These are phyloP conservation scores for Clohesyomyces aquaticus DNA, from an alignment of 495 filamentous ascomycete genomes.

Conservation along the genomic window DNA sequence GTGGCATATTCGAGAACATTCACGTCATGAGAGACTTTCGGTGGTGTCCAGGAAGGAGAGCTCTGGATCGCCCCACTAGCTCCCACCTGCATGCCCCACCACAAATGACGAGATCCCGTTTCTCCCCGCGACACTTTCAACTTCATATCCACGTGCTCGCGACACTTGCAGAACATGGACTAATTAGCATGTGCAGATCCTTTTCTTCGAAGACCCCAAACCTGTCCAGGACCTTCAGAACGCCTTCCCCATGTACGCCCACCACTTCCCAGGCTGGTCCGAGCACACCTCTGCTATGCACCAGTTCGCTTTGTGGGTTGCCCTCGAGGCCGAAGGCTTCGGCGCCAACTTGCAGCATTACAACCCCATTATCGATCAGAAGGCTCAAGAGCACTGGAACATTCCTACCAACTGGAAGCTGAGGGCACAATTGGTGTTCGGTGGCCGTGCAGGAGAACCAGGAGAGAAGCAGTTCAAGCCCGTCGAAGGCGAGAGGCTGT, in stretches of 20 bases:
- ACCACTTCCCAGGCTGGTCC: constrained; percentile 66
- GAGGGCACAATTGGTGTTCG: constrained; percentile 52
- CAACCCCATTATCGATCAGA: constrained; percentile 65
- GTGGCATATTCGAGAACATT: neutral
- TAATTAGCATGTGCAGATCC: constrained; percentile 47
- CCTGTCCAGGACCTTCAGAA: constrained; percentile 57
- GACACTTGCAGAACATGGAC: neutral
- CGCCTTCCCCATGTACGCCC: constrained; percentile 60
- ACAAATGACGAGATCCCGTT: neutral
- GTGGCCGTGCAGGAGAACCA: constrained; percentile 54
- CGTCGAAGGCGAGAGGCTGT: constrained; percentile 56
- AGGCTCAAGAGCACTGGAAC: constrained; percentile 61
- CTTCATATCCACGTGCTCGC: too few relatives aligned
- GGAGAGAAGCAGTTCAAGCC: constrained; percentile 60
- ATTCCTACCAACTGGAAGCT: constrained; percentile 64
- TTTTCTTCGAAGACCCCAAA: constrained; percentile 67
- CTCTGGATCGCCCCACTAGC: neutral
- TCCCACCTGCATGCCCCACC: constrained; percentile 14
- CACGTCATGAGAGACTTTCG: neutral
- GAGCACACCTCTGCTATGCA: constrained; percentile 67
- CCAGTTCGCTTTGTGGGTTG: constrained; percentile 68
- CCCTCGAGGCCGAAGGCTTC: constrained; percentile 69
- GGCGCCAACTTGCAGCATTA: constrained; percentile 78
- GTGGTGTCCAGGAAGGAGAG: neutral
- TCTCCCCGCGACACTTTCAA: constrained; percentile 5